Conservation (phyloP, 352 stramenopile genomes). For the Phytophthora hibernalis region DNA sequence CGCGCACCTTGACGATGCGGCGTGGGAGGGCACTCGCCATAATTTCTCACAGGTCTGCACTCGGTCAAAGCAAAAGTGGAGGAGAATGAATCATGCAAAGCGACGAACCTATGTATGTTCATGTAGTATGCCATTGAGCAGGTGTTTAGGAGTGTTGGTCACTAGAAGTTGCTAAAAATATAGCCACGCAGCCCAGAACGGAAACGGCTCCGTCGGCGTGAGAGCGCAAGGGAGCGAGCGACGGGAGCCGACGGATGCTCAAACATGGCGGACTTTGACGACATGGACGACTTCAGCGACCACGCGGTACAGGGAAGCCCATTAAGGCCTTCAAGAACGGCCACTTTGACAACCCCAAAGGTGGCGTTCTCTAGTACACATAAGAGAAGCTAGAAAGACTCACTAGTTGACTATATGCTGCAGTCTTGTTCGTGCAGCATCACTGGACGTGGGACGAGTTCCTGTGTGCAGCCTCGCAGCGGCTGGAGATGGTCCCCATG, state of each 20-base stretch:
- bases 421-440: slow-evolving; percentile 81
- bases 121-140: slow-evolving; percentile 9
- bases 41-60: slow-evolving; percentile 17
- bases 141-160: slow-evolving; percentile 23
- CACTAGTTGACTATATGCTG: slow-evolving; percentile 5
- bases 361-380: too few relatives aligned
- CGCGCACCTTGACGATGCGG: slow-evolving; percentile 75
- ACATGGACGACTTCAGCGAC: slow-evolving; percentile 85
- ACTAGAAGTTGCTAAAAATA: slow-evolving; percentile 20
- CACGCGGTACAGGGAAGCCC: slow-evolving; percentile 77
- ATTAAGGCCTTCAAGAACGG: slow-evolving; percentile 86
- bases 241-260: slow-evolving; percentile 32
- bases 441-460: slow-evolving; percentile 91
- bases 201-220: slow-evolving; percentile 23
- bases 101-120: not conserved
- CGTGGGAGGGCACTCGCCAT: slow-evolving; percentile 74
- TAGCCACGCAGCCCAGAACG: slow-evolving; percentile 14
- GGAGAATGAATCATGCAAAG: slow-evolving; percentile 21
- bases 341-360: slow-evolving; percentile 80
- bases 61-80: too few relatives aligned
- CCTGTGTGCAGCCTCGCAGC: slow-evolving; percentile 78
- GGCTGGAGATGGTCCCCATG: slow-evolving; percentile 86
- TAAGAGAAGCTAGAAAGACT: not conserved
- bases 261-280: slow-evolving; percentile 74
- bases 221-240: slow-evolving; percentile 20